These are phyloP conservation scores for Euclidium syriacum DNA, from an alignment of 345 rosid genomes.

Conservation along the genomic window DNA sequence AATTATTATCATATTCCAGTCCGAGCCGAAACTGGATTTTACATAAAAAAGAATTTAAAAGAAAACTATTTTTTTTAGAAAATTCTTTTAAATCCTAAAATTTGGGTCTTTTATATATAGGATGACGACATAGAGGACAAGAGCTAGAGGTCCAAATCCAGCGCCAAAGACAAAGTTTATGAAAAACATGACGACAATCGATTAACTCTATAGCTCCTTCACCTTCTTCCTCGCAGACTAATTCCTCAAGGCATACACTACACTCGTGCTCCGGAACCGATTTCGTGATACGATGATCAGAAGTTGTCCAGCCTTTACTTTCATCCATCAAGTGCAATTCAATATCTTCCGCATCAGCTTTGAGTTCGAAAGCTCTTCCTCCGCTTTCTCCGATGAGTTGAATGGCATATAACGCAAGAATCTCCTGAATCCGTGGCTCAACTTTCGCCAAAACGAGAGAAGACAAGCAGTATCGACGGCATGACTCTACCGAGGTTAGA, in stretches of 20 bases:
- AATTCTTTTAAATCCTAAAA: too few relatives aligned
- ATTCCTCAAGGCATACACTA: background rate
- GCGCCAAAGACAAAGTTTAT: background rate
- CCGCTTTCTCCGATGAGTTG: background rate
- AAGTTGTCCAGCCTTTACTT: background rate
- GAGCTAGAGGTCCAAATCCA: background rate
- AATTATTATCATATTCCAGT: too few relatives aligned
- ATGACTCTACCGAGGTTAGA: background rate
- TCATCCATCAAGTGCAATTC: conserved; percentile 2
- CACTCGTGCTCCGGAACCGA: background rate
- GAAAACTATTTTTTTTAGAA: too few relatives aligned
- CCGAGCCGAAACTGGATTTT: too few relatives aligned
- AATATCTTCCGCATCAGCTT: conserved; percentile 9
- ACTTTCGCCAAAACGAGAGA: background rate
- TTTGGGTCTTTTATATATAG: background rate
- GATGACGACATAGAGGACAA: conserved; percentile 8
- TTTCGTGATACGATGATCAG: background rate
- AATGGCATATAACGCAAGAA: background rate
- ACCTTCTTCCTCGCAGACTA: background rate
- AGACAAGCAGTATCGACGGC: background rate
- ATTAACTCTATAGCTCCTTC: too few relatives aligned
- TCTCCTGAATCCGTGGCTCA: background rate
- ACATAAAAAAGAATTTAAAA: too few relatives aligned
- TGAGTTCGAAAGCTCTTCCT: conserved; percentile 1
- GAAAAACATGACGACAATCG: conserved; percentile 4